Percentiles rank a stretch among this genome's conserved stretches.
Evolutionary conservation across 1,139 yeast species (phyloP).

Genomic region (Magnusiomyces ingens): DNA sequence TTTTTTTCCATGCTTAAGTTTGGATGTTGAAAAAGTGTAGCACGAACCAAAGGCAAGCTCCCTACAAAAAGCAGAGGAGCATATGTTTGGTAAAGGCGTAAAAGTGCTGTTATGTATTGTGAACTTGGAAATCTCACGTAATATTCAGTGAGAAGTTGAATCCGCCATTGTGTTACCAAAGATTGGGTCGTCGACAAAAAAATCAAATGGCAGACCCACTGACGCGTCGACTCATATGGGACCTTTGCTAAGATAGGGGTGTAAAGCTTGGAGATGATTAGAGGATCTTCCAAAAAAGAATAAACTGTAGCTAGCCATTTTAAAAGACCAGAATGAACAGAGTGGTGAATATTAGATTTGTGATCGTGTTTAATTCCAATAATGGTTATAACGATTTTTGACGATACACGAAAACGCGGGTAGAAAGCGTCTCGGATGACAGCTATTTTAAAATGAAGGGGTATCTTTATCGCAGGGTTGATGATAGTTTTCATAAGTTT

Average conservation of each 20-base stretch:
- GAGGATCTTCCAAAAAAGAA: conserved; percentile 28
- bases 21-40: conserved; percentile 29
- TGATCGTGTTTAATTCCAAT: conserved; percentile 7
- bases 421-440: conserved; percentile 16
- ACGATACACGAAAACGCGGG: conserved; percentile 13
- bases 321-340: conserved; percentile 31
- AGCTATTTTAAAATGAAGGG: conserved; percentile 9
- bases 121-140: conserved; percentile 32
- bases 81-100: conserved; percentile 28
- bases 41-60: conserved; percentile 24
- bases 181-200: conserved; percentile 33
- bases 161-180: conserved; percentile 36
- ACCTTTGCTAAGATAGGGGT: conserved; percentile 40
- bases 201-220: conserved; percentile 40
- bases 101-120: conserved; percentile 29
- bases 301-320: conserved; percentile 38
- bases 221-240: conserved; percentile 41
- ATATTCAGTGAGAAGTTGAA: conserved; percentile 33
- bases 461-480: conserved; percentile 12
- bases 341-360: conserved; percentile 11
- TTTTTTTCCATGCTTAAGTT: conserved; percentile 17
- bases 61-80: conserved; percentile 27
- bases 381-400: conserved; percentile 15
- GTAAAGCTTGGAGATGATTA: conserved; percentile 27
- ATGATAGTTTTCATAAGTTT: conserved; percentile 7